Percentiles rank a stretch among this genome's conserved stretches.
Conservation (phyloP, 306 rosid species). For the Glycyrrhiza uralensis region DNA sequence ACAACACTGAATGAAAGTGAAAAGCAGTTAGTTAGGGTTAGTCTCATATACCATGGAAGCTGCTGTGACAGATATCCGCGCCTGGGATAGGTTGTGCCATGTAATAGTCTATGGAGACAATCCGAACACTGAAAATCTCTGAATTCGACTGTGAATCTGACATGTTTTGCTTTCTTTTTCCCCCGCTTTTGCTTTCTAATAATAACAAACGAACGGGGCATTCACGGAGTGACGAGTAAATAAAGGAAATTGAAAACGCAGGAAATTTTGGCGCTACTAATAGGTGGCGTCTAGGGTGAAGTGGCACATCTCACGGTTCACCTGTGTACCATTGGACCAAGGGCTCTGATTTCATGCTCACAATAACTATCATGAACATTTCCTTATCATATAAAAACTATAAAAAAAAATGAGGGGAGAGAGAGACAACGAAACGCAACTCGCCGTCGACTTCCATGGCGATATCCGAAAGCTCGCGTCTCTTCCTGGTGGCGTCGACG, state of each 20-base stretch:
- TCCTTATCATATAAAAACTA: too few relatives aligned
- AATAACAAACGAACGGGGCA: neutral
- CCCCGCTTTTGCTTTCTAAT: neutral
- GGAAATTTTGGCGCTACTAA: conserved; percentile 29
- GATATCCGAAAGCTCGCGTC: too few relatives aligned
- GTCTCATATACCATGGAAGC: conserved; percentile 75
- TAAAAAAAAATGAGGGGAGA: too few relatives aligned
- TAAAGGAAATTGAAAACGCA: neutral
- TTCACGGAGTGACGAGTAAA: neutral
- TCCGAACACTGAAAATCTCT: conserved; percentile 64
- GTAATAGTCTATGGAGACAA: conserved; percentile 78
- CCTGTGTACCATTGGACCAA: too few relatives aligned
- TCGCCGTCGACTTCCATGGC: too few relatives aligned
- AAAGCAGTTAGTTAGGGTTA: neutral
- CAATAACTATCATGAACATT: too few relatives aligned
- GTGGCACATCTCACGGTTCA: too few relatives aligned
- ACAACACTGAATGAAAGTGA: neutral
- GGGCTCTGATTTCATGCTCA: too few relatives aligned
- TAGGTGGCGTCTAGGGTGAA: too few relatives aligned
- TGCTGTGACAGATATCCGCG: conserved; percentile 67
- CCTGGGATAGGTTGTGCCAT: conserved; percentile 69
- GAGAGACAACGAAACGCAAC: too few relatives aligned
- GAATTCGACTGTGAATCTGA: conserved; percentile 36
- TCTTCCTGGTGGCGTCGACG: too few relatives aligned
- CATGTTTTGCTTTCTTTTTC: conserved; percentile 23